Evolutionary conservation across 148 eudicot species (phyloP), one percentile per base, ranked within the genome.

Genomic region (Talinum fruticosum): DNA sequence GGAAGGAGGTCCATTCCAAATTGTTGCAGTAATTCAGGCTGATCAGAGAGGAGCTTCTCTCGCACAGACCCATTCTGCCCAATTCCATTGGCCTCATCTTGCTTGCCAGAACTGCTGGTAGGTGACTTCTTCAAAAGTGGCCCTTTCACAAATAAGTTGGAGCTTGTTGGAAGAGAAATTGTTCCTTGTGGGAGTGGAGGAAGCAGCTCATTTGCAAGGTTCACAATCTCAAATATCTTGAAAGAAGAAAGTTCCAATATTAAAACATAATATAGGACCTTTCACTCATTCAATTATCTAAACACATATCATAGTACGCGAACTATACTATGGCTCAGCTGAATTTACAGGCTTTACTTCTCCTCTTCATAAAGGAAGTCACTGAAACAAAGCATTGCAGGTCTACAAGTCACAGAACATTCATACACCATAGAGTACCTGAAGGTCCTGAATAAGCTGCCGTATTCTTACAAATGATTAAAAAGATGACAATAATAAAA

Each of bases 191-290:
- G 98, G 71, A 96, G 86, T 29, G 97, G 91, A 30, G 99, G 99
- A 83, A 96, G 99, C 82, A 96, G 97, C 89, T 96, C 99, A 73
- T 96, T 96, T 88, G 98, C 93, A 73, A 96, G 89, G 87, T 91
- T 96, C 88, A 96, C 91, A 78, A 96, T 91, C 90, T 96, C 99
- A 86, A 89, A 93, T 80, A 96, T 89, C 99, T 96, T 61, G 28
- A 26, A 29, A 29, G 16, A 53, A 64, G 33, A 79, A 33, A 57
- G 68, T 57, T 75, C 33, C 37, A 29, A 70, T 10, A 74, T 74
- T 21, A 82, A 49, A 74, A n/a, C 62, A 24, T 32, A 64, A 34
- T 6, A 23, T 2, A 29, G 33, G 19, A 44, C 28, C 1, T 78
- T 18, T 33, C 4, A 28, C 53, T 64, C 4, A 75, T 19, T 16